These are phyloP conservation scores for Botrytis galanthina DNA, from an alignment of 2,329 filamentous ascomycete species.

Conservation along the genomic window DNA sequence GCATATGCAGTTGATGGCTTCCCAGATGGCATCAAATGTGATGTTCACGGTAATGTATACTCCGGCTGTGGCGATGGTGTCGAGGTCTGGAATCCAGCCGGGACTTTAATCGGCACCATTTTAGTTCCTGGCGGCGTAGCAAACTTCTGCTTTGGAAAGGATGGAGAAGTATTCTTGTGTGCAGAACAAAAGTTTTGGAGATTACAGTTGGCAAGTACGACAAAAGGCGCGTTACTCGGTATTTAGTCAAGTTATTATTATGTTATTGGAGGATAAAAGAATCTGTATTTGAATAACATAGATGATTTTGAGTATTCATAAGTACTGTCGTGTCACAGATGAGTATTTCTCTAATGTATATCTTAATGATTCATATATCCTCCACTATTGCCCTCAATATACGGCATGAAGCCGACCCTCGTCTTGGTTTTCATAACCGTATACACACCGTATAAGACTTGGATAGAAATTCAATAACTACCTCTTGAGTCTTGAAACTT, in stretches of 20 bases:
- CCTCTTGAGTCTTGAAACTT: too few relatives aligned
- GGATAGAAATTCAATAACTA: not conserved
- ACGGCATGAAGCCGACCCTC: not conserved
- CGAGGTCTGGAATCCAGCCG: constrained; percentile 51
- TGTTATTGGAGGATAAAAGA: not conserved
- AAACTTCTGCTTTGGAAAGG: constrained; percentile 36
- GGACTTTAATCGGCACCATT: constrained; percentile 52
- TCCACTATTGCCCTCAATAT: not conserved
- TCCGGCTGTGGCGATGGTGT: constrained; percentile 54
- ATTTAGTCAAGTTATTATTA: not conserved
- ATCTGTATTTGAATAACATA: not conserved
- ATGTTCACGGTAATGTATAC: constrained; percentile 55
- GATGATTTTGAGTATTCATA: not conserved
- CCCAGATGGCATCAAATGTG: constrained; percentile 59
- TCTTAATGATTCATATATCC: not conserved
- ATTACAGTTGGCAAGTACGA: constrained; percentile 25
- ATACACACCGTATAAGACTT: not conserved
- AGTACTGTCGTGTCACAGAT: not conserved
- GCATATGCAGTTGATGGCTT: constrained; percentile 53
- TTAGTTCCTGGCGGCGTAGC: constrained; percentile 32
- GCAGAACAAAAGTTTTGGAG: constrained; percentile 33
- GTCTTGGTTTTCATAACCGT: not conserved
- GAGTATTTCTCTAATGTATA: not conserved
- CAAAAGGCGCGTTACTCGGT: constrained; percentile 27
- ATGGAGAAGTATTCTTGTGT: constrained; percentile 34